phyloP scores from a whole-genome alignment of 139 green algal genomes.

The Closterium sp. region DNA sequence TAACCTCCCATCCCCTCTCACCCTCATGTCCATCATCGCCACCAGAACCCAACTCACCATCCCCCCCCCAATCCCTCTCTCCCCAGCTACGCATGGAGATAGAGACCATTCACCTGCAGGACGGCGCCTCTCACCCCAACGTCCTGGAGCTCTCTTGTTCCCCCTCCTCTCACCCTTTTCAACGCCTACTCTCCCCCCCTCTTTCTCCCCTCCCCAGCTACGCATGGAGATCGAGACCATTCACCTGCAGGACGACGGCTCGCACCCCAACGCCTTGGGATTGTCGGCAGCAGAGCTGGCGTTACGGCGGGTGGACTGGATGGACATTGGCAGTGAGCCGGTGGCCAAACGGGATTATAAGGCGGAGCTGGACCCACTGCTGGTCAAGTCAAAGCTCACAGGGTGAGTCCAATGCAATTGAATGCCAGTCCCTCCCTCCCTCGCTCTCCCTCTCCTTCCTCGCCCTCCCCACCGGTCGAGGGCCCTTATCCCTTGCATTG shows the following conservation, averaged over 20 bases:
- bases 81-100: neutral
- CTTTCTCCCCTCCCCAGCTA: slow-evolving; percentile 9
- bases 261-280: neutral
- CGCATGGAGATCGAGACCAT: slow-evolving; percentile 23
- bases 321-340: neutral
- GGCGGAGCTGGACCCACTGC: neutral
- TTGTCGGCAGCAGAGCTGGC: neutral
- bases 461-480: too few relatives aligned
- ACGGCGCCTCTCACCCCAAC: too few relatives aligned
- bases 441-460: too few relatives aligned
- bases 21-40: neutral
- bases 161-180: too few relatives aligned
- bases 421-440: too few relatives aligned
- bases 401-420: neutral
- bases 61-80: slow-evolving; percentile 1
- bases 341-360: neutral
- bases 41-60: neutral
- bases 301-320: neutral
- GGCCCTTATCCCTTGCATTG: too few relatives aligned
- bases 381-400: neutral
- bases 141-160: neutral
- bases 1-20: too few relatives aligned
- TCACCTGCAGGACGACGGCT: neutral
- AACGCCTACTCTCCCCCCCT: neutral
- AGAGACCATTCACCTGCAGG: neutral